Conservation (phyloP, 306 rosid species). For the Crataegus laevigata region DNA sequence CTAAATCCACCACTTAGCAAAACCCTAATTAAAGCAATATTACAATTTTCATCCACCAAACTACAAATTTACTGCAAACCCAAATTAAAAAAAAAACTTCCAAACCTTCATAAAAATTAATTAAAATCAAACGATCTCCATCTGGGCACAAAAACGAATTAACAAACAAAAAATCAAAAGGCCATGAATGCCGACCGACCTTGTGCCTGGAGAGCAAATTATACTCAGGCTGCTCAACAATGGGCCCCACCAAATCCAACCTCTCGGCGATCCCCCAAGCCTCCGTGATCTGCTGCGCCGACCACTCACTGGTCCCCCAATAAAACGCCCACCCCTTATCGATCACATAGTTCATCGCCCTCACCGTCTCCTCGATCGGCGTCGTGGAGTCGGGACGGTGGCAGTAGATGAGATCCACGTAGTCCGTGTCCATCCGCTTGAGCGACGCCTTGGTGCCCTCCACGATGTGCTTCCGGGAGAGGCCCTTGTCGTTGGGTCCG, state of each 20-base stretch:
- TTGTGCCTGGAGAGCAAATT: conserved; percentile 81
- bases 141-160: not conserved
- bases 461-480: conserved; percentile 75
- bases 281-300: conserved; percentile 94
- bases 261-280: conserved; percentile 78
- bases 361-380: conserved; percentile 89
- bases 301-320: conserved; percentile 99
- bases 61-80: not conserved
- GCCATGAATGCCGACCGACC: conserved; percentile 18
- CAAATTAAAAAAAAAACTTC: not conserved
- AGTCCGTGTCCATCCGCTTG: conserved; percentile 80
- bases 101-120: too few relatives aligned
- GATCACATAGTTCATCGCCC: conserved; percentile 83
- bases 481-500: conserved; percentile 93
- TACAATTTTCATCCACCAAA: not conserved
- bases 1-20: not conserved
- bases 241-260: conserved; percentile 73
- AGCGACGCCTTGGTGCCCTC: conserved; percentile 87
- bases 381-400: conserved; percentile 75
- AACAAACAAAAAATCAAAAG: not conserved
- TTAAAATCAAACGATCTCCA: not conserved
- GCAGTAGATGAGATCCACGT: conserved; percentile 74
- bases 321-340: conserved; percentile 90
- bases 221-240: conserved; percentile 98
- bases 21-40: not conserved